phyloP scores from a whole-genome alignment of 805 yeast species.

The Millerozyma miso region DNA sequence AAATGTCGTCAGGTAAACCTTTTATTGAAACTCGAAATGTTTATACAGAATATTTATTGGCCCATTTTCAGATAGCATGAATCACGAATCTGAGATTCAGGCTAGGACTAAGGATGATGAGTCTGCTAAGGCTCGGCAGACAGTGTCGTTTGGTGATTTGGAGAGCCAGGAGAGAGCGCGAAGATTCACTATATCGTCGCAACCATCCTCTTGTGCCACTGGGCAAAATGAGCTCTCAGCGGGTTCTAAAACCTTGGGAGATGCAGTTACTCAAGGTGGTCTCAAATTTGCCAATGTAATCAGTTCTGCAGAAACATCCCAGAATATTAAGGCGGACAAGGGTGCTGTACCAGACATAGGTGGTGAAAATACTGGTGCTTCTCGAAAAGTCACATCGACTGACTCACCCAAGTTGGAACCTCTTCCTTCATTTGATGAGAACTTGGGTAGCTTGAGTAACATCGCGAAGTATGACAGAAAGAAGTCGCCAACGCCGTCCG shows the following conservation, averaged over 20 bases:
- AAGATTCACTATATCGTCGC: constrained; percentile 41
- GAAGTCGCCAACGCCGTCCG: not conserved
- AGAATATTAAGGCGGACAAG: not conserved
- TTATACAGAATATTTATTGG: not conserved
- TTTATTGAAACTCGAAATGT: not conserved
- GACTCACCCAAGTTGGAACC: constrained; percentile 18
- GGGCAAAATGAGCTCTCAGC: constrained; percentile 5
- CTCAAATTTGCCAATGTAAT: constrained; percentile 7
- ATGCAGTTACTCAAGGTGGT: not conserved
- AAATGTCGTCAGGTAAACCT: not conserved
- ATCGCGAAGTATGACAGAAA: constrained; percentile 10
- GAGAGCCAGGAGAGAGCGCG: constrained; percentile 33
- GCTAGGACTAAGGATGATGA: not conserved
- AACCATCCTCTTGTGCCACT: constrained; percentile 34
- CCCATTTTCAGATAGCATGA: not conserved
- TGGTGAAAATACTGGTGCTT: constrained; percentile 3
- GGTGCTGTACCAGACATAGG: not conserved
- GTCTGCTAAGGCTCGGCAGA: constrained; percentile 7
- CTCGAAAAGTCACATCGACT: constrained; percentile 12
- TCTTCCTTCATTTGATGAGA: constrained; percentile 6
- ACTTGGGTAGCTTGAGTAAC: not conserved
- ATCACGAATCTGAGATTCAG: not conserved
- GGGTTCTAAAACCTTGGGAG: not conserved
- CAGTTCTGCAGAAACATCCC: constrained; percentile 4
- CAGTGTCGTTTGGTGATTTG: constrained; percentile 34